Conservation (phyloP, 148 eudicot species). For the Rhododendron henanense region DNA sequence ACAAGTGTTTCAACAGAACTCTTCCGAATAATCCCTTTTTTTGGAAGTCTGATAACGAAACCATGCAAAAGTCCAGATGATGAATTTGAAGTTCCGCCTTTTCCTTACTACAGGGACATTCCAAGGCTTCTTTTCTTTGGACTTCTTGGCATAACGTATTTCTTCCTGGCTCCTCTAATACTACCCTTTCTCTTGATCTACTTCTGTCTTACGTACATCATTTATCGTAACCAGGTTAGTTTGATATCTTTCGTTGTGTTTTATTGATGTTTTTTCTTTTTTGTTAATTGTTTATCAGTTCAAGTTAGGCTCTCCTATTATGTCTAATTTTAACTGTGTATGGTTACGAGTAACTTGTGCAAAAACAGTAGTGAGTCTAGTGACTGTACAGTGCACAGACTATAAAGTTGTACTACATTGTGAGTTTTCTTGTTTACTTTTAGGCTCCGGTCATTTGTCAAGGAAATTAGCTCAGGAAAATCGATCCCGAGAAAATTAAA, state of each 20-base stretch:
- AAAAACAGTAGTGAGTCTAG: not conserved
- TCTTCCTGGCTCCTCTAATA: conserved; percentile 68
- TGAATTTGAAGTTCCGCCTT: conserved; percentile 40
- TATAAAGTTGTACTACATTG: not conserved
- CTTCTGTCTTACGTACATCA: conserved; percentile 51
- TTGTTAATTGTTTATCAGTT: not conserved
- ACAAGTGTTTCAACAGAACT: conserved; percentile 60
- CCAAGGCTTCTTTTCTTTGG: conserved; percentile 64
- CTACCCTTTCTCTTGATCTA: conserved; percentile 64
- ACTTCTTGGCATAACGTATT: conserved; percentile 64
- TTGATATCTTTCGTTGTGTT: conserved; percentile 3
- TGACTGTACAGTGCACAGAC: not conserved
- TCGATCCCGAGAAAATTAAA: not conserved
- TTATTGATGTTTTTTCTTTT: not conserved
- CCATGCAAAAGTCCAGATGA: conserved; percentile 32
- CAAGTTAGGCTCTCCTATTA: not conserved
- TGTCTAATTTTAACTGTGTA: not conserved
- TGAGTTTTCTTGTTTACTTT: not conserved
- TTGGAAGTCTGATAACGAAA: conserved; percentile 35
- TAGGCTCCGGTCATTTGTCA: not conserved
- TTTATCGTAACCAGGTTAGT: conserved; percentile 64
- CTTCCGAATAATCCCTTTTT: conserved; percentile 45
- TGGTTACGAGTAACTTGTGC: not conserved
- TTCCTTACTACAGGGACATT: conserved; percentile 50
- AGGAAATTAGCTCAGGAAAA: not conserved